These are phyloP conservation scores for Suillus decipiens DNA, from an alignment of 768 basidiomycete species.

Conservation along the genomic window DNA sequence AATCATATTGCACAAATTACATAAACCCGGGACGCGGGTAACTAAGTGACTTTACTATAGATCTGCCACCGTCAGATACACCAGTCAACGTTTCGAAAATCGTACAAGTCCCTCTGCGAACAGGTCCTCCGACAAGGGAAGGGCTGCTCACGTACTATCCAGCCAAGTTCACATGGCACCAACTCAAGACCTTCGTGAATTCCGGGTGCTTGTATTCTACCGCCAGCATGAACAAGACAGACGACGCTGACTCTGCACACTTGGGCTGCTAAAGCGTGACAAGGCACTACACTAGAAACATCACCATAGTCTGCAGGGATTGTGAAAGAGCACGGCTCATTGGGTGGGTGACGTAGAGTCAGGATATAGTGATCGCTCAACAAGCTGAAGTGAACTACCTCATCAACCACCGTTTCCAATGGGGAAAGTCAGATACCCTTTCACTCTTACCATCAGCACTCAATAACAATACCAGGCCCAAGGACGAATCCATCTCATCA, in stretches of 20 bases:
- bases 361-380: conserved; percentile 2
- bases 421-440: conserved; percentile 70
- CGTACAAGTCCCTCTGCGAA: conserved; percentile 40
- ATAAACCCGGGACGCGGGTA: too few relatives aligned
- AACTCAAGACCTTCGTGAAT: conserved; percentile 76
- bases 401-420: conserved; percentile 66
- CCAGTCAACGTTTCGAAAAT: neutral
- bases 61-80: neutral
- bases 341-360: conserved; percentile 46
- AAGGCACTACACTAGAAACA: conserved; percentile 69
- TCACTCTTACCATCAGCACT: conserved; percentile 60
- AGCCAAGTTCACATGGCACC: conserved; percentile 71
- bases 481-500: neutral
- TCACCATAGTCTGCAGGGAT: conserved; percentile 56
- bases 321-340: conserved; percentile 60
- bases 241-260: neutral
- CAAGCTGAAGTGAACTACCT: conserved; percentile 64
- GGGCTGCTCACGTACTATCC: conserved; percentile 73
- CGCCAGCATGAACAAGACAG: neutral
- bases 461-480: conserved; percentile 26
- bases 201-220: conserved; percentile 52
- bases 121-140: conserved; percentile 68
- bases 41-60: too few relatives aligned
- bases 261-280: conserved; percentile 79
- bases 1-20: too few relatives aligned